These are phyloP conservation scores for Monosporozyma aquatica DNA, from an alignment of 805 yeast species.

Conservation along the genomic window DNA sequence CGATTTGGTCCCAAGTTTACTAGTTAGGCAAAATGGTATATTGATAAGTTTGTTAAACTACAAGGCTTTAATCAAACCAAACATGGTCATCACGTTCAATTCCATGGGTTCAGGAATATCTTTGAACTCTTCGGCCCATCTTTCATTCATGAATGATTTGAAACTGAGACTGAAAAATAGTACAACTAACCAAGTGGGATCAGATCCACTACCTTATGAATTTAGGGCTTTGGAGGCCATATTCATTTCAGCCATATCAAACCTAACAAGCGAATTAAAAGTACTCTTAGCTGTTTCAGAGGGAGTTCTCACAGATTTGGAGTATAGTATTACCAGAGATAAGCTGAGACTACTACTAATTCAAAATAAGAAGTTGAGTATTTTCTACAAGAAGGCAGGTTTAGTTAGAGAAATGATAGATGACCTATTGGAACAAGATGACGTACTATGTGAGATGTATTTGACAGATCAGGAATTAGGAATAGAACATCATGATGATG, in stretches of 20 bases:
- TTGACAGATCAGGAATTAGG: slow-evolving; percentile 52
- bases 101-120: slow-evolving; percentile 23
- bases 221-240: slow-evolving; percentile 85
- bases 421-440: slow-evolving; percentile 81
- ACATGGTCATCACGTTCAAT: slow-evolving; percentile 70
- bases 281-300: slow-evolving; percentile 70
- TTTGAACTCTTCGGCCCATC: slow-evolving; percentile 23
- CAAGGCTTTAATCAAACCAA: slow-evolving; percentile 67
- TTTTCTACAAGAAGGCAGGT: slow-evolving; percentile 75
- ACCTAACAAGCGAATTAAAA: slow-evolving; percentile 77
- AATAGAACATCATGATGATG: slow-evolving; percentile 41
- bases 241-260: slow-evolving; percentile 67
- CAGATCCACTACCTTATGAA: slow-evolving; percentile 63
- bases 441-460: slow-evolving; percentile 72
- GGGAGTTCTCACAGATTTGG: slow-evolving; percentile 68
- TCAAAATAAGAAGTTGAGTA: slow-evolving; percentile 75
- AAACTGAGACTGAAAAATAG: slow-evolving; percentile 17
- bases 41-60: slow-evolving; percentile 70
- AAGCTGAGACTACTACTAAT: slow-evolving; percentile 70
- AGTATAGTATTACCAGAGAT: slow-evolving; percentile 69
- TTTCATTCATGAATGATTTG: slow-evolving; percentile 20
- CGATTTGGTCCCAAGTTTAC: slow-evolving; percentile 67
- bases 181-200: slow-evolving; percentile 14
- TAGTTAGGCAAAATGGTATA: slow-evolving; percentile 66
- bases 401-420: slow-evolving; percentile 77